Evolutionary conservation across 345 rosid species (phyloP), one percentile per base, ranked within the genome.

Genomic region (Sisymbrium irio): DNA sequence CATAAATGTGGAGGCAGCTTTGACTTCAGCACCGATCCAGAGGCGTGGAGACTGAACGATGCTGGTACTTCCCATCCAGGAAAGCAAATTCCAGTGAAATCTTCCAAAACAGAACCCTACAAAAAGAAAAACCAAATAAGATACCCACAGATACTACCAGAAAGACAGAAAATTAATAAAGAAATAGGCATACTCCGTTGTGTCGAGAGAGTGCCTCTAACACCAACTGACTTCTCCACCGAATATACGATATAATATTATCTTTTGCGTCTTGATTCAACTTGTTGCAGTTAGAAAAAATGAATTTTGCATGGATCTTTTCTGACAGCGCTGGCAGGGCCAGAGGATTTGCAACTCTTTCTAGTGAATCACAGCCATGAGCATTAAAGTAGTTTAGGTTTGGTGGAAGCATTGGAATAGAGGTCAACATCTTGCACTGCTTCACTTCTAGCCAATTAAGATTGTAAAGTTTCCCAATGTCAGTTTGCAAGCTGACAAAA

Each of bases 1-100:
- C 47, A 3, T 47, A 47, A 60, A 13, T 60, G 65, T 60, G 47
- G 65, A 18, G 46, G 27, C 45, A 60, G 65, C 32, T 60, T 60
- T 17, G 47, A 33, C 15, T 60, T 3, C 20, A 60, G 39, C 46
- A 60, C 33, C 4, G 65, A 20, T 18, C 65, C 65, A 12, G 17
- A 37, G 5, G 46, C 27, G 37, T 12, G 33, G 47, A 37, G 32
- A 60, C 19, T 19, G 39, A 55, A 55, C 37, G 19, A 55, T 30
- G 39, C 39, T 1, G 61, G 59, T 28, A 28, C 28, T 49, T 49
- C 55, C 28, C 28, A 49, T 4, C 55, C 55, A 10, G 73, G 73
- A 41, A 55, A 68, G 14, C 72, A 53, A 0, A 41, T 53, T 17
- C 54, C 50, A 30, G 15, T 6, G 7, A 25, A 20, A 25, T 36